phyloP scores from a whole-genome alignment of 2,329 filamentous ascomycete genomes.

The Aspergillus alliaceus region DNA sequence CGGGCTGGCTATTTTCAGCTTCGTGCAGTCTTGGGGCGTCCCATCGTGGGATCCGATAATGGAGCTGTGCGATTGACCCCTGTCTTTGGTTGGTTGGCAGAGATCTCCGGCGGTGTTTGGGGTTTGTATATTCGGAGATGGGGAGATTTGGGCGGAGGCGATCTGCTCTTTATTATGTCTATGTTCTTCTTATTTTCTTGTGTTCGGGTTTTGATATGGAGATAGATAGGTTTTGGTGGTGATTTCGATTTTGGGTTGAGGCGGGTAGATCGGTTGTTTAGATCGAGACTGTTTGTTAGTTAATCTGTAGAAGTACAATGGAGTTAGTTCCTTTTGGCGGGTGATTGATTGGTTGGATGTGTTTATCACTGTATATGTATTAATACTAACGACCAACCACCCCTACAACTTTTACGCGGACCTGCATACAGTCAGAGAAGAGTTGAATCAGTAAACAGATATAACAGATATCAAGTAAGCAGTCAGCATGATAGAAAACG shows the following conservation, averaged over 20 bases:
- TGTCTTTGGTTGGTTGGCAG: not conserved
- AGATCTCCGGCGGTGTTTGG: not conserved
- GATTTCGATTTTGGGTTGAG: not conserved
- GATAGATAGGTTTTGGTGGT: not conserved
- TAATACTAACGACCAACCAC: no score
- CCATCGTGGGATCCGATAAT: not conserved
- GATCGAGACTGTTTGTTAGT: not conserved
- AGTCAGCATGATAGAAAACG: slow-evolving; percentile 1
- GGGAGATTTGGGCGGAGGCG: no score
- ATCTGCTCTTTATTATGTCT: not conserved
- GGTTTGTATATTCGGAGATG: not conserved
- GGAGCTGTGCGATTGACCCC: not conserved
- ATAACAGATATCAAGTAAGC: not conserved
- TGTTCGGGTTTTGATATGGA: no score
- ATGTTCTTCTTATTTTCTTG: no score
- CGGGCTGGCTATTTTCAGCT: slow-evolving; percentile 9
- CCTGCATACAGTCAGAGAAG: no score
- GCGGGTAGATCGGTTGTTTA: not conserved
- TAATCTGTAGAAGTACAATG: no score
- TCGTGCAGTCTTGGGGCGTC: not conserved
- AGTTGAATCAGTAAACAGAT: not conserved
- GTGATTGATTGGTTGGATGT: no score
- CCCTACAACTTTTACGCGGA: no score
- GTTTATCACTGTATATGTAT: no score
- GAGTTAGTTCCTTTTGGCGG: no score